Base-by-base conservation (phyloP, 371 early-diverging fungal genomes). In the Circinella umbellata region DNA sequence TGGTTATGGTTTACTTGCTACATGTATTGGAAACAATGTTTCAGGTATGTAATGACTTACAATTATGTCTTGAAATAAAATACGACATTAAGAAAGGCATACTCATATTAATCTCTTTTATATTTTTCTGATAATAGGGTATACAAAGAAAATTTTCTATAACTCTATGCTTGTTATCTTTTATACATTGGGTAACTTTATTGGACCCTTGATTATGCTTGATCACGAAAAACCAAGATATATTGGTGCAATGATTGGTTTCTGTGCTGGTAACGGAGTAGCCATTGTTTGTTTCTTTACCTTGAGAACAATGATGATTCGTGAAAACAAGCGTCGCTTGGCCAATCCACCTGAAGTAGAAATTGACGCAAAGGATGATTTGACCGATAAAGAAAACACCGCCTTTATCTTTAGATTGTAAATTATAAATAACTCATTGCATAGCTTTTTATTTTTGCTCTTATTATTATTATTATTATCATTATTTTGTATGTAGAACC, bases 321-420 rank as follows among this genome's bases (percentile, higher is more conserved):
- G 57, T 18, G 63, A 63, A 27, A 72, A 62, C 9, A 69, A 72
- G 27, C 18, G 63, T 5, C 75, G 78, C 3, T 17, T 70, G 4
- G 67, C 62, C 2, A 64, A 73, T 34, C 72, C 74, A 35, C 51
- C 63, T 9, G 61, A 42, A 42, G 42, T 9, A 42, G 42, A 42
- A 42, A 3, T 42, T 9, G 53, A 49, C 17, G 14, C 57, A 5
- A 66, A 53, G 13, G 71, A 76, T 51, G 71, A 82, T 71, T 60
- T 76, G 14, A 80, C 82, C 0, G 82, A 82, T 64, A 51, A 55
- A 36, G 65, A 76, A 66, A 75, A 82, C 57, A 68, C 55, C 63
- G 80, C 72, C 20, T 73, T 75, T 51, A 66, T 80, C 20, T 82
- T 79, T 57, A 72, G 73, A 11, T 69, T 81, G 5, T 81, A 74